A percentile compares a stretch with the other conserved stretches of the same genome.
Conservation (phyloP, 75 land plant species). For the Larix kaempferi region DNA sequence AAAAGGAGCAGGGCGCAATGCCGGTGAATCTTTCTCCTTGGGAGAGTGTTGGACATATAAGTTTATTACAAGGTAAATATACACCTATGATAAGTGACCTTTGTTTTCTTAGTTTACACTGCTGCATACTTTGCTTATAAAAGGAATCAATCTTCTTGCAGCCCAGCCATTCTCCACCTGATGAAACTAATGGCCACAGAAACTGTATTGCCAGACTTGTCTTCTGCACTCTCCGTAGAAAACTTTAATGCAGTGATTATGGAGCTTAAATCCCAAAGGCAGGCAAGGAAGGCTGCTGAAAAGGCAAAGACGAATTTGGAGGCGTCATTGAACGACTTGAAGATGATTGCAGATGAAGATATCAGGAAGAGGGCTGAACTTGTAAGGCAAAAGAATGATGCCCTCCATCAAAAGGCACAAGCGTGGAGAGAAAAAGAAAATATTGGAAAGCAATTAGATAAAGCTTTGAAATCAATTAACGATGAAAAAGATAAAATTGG, state of each 20-base stretch:
- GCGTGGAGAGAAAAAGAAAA: constrained; percentile 35
- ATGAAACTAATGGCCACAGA: constrained; percentile 17
- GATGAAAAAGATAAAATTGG: constrained; percentile 21
- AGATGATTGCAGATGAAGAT: constrained; percentile 54
- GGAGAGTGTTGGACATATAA: not conserved
- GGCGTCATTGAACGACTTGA: constrained; percentile 39
- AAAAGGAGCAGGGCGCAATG: constrained; percentile 26
- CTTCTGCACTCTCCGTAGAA: constrained; percentile 15
- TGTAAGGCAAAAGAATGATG: constrained; percentile 31
- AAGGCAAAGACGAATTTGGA: constrained; percentile 44
- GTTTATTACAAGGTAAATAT: not conserved
- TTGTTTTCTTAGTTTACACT: too few species aligned
- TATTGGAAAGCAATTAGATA: constrained; percentile 2
- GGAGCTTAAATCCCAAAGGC: constrained; percentile 70
- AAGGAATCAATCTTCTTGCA: too few species aligned
- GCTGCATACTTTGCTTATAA: too few species aligned
- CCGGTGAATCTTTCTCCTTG: not conserved
- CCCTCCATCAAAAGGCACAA: constrained; percentile 40
- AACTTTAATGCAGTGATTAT: constrained; percentile 29
- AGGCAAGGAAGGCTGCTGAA: constrained; percentile 55
- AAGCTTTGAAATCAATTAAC: constrained; percentile 22
- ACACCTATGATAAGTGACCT: too few species aligned
- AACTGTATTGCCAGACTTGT: not conserved
- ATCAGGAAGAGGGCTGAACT: constrained; percentile 65
- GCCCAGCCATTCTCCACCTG: too few species aligned